phyloP scores from a whole-genome alignment of 2,329 filamentous ascomycete species.

The Talaromyces sp. region DNA sequence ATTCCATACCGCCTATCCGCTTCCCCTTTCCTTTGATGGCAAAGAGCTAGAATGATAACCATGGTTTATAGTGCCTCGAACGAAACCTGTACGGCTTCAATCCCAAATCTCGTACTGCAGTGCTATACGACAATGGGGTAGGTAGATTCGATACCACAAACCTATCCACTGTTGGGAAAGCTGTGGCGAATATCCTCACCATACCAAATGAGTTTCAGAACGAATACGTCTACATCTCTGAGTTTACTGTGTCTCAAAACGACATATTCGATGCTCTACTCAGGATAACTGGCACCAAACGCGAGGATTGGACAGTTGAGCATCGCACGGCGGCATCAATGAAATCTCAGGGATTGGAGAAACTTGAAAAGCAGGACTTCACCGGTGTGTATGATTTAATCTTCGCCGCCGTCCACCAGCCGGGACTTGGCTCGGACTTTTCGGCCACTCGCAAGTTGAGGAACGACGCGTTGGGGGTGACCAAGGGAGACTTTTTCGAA shows the following conservation, averaged over 20 bases:
- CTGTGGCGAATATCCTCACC: constrained; percentile 1
- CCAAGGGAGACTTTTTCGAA: neutral
- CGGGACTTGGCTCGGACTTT: constrained; percentile 3
- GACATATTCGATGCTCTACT: constrained; percentile 9
- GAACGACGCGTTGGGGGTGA: neutral
- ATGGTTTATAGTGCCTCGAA: neutral
- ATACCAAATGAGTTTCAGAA: constrained; percentile 3
- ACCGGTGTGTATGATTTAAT: constrained; percentile 5
- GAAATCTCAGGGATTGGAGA: neutral
- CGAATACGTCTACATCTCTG: constrained; percentile 3
- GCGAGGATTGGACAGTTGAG: constrained; percentile 2
- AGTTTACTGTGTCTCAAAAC: constrained; percentile 3
- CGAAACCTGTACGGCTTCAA: constrained; percentile 3
- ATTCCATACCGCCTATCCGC: neutral
- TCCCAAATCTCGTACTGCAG: constrained; percentile 2
- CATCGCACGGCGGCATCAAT: constrained; percentile 3
- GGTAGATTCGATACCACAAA: constrained; percentile 6
- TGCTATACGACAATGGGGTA: constrained; percentile 5
- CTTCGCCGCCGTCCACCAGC: constrained; percentile 2
- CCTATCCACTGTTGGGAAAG: neutral
- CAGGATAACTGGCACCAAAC: constrained; percentile 1
- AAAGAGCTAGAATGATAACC: neutral
- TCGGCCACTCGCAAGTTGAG: constrained; percentile 2
- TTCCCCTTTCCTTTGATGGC: neutral
- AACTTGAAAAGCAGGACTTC: constrained; percentile 1